Conservation (phyloP, 2,329 filamentous ascomycete species). For the Aspergillus latus region DNA sequence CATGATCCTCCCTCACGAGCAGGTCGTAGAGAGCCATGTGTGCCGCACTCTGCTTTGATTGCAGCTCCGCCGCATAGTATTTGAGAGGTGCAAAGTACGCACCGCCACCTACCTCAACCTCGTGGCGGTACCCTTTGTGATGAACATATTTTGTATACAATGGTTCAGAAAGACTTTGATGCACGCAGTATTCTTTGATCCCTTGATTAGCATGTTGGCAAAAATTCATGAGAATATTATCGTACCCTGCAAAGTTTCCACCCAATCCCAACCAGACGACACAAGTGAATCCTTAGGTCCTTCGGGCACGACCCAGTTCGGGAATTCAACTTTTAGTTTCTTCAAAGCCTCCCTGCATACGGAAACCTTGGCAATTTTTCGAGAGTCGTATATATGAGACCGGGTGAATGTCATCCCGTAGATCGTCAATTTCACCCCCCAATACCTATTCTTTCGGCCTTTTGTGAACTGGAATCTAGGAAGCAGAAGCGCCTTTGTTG, state of each 20-base stretch:
- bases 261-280: slow-evolving; percentile 30
- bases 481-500: slow-evolving; percentile 25
- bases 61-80: slow-evolving; percentile 22
- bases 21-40: slow-evolving; percentile 30
- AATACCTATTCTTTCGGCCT: slow-evolving; percentile 16
- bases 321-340: slow-evolving; percentile 24
- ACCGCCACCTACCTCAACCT: slow-evolving; percentile 24
- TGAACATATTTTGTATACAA: slow-evolving; percentile 28
- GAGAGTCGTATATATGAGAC: slow-evolving; percentile 12
- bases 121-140: slow-evolving; percentile 27
- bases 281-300: slow-evolving; percentile 22
- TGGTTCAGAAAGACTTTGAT: slow-evolving; percentile 18
- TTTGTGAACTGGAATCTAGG: slow-evolving; percentile 27
- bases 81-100: slow-evolving; percentile 23
- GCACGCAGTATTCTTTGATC: slow-evolving; percentile 26
- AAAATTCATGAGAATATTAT: background rate
- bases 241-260: slow-evolving; percentile 29
- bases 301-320: slow-evolving; percentile 31
- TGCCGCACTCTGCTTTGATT: slow-evolving; percentile 31
- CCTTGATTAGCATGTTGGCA: background rate
- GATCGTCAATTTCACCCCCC: slow-evolving; percentile 31
- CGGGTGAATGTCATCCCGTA: slow-evolving; percentile 30
- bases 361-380: slow-evolving; percentile 24
- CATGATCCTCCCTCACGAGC: slow-evolving; percentile 16
- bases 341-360: slow-evolving; percentile 31